These are phyloP conservation scores for Ceratobasidium sp. DNA, from an alignment of 1,284 basidiomycete species.

Conservation along the genomic window DNA sequence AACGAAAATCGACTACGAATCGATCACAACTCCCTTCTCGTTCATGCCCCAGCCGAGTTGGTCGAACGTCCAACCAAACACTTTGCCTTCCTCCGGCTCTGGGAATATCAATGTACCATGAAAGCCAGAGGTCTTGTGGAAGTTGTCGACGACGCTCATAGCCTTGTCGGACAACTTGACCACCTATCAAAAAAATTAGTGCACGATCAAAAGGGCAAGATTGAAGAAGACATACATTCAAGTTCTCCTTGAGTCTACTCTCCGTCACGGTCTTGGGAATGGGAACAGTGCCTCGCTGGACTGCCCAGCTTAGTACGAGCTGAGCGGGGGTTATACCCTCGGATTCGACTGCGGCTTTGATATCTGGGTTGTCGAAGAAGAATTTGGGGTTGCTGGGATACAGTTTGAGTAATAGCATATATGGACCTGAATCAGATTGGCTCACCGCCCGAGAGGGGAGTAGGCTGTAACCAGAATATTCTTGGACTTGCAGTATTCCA, in stretches of 20 bases:
- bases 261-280: slow-evolving; percentile 77
- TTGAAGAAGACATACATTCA: slow-evolving; percentile 27
- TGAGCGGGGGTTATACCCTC: slow-evolving; percentile 82
- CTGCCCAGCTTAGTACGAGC: slow-evolving; percentile 82
- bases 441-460: slow-evolving; percentile 77
- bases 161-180: slow-evolving; percentile 18
- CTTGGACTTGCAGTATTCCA: slow-evolving; percentile 76
- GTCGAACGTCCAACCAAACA: slow-evolving; percentile 31
- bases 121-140: slow-evolving; percentile 35
- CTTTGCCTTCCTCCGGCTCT: background rate
- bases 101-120: slow-evolving; percentile 22
- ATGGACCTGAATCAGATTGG: slow-evolving; percentile 54
- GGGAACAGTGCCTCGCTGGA: slow-evolving; percentile 79
- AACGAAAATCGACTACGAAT: slow-evolving; percentile 9
- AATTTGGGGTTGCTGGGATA: slow-evolving; percentile 16
- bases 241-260: slow-evolving; percentile 25
- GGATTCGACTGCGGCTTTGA: slow-evolving; percentile 71
- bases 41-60: slow-evolving; percentile 37
- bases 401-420: background rate
- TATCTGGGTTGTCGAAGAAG: slow-evolving; percentile 57
- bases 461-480: slow-evolving; percentile 87
- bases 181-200: slow-evolving; percentile 5
- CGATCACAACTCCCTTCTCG: slow-evolving; percentile 33
- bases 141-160: slow-evolving; percentile 32
- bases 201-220: no score